Percentiles rank a stretch among this genome's conserved stretches.
phyloP scores from a whole-genome alignment of 2,329 filamentous ascomycete species.

The Fusarium xyrophilum region DNA sequence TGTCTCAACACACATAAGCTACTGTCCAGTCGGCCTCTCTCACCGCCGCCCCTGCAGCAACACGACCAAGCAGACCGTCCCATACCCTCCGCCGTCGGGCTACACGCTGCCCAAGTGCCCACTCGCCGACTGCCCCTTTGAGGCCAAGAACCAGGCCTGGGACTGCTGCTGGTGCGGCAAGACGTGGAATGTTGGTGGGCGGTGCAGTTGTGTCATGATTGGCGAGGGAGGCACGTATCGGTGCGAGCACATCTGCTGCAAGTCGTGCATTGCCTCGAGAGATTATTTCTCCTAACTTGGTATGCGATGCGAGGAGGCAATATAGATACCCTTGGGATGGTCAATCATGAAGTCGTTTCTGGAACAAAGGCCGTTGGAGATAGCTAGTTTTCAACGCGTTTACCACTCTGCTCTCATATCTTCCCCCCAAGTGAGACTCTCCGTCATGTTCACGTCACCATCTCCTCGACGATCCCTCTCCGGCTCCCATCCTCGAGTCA shows the following conservation, averaged over 20 bases:
- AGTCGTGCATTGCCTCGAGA: constrained; percentile 54
- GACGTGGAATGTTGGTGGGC: constrained; percentile 57
- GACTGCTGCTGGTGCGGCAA: constrained; percentile 65
- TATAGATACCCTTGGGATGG: constrained; percentile 17
- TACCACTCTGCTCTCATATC: not conserved
- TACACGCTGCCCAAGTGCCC: constrained; percentile 54
- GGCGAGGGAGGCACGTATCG: constrained; percentile 56
- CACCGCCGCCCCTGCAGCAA: constrained; percentile 52
- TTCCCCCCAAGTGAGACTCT: not conserved
- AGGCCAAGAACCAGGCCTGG: constrained; percentile 57
- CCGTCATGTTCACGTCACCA: not conserved
- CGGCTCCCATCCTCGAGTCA: not conserved
- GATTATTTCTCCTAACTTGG: constrained; percentile 39
- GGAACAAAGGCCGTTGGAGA: not conserved
- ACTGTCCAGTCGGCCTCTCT: constrained; percentile 53
- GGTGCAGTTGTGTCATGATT: constrained; percentile 61
- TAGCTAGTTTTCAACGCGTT: not conserved
- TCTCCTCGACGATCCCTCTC: not conserved
- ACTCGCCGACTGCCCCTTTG: constrained; percentile 57
- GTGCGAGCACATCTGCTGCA: constrained; percentile 63
- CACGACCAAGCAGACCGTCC: constrained; percentile 52
- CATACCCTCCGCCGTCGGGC: constrained; percentile 57
- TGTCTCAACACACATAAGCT: constrained; percentile 53
- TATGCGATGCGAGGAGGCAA: not conserved
- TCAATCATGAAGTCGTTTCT: not conserved